A percentile compares a stretch with the other conserved stretches of the same genome.
phyloP scores from a whole-genome alignment of 78 protist species.

The Speleostelium caveatum region DNA sequence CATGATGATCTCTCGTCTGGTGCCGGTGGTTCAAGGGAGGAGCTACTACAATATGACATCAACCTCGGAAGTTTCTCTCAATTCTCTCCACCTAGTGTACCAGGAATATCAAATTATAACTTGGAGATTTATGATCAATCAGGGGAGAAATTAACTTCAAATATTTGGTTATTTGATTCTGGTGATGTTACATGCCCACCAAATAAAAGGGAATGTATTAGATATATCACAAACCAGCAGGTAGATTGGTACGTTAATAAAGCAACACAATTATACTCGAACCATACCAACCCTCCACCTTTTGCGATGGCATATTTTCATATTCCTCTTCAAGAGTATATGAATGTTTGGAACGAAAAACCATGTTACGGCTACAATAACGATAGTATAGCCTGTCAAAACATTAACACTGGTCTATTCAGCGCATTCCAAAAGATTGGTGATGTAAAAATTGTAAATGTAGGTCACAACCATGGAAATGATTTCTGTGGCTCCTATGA shows the following conservation, averaged over 20 bases:
- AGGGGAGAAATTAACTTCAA: neutral
- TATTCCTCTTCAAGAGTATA: slow-evolving; percentile 60
- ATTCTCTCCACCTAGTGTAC: slow-evolving; percentile 17
- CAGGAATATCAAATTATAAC: slow-evolving; percentile 61
- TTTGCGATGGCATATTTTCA: slow-evolving; percentile 59
- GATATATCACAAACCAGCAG: slow-evolving; percentile 36
- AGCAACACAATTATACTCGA: neutral
- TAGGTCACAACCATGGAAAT: slow-evolving; percentile 77
- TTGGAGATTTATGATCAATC: slow-evolving; percentile 17
- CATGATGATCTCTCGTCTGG: slow-evolving; percentile 47
- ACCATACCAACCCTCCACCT: neutral
- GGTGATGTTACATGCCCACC: slow-evolving; percentile 37
- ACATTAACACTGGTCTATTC: slow-evolving; percentile 13
- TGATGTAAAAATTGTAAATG: slow-evolving; percentile 22
- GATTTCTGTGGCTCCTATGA: slow-evolving; percentile 33
- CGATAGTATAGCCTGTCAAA: slow-evolving; percentile 54
- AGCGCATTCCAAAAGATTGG: slow-evolving; percentile 10
- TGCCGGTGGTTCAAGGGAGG: slow-evolving; percentile 9
- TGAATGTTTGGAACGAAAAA: slow-evolving; percentile 7
- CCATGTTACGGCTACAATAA: slow-evolving; percentile 47
- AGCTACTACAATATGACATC: slow-evolving; percentile 16
- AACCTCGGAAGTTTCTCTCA: slow-evolving; percentile 23
- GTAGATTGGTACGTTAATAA: slow-evolving; percentile 25
- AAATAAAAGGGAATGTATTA: slow-evolving; percentile 4
- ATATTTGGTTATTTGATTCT: slow-evolving; percentile 36